Base-by-base conservation (phyloP, 2,329 filamentous ascomycete species). In the Fusarium annulatum region DNA sequence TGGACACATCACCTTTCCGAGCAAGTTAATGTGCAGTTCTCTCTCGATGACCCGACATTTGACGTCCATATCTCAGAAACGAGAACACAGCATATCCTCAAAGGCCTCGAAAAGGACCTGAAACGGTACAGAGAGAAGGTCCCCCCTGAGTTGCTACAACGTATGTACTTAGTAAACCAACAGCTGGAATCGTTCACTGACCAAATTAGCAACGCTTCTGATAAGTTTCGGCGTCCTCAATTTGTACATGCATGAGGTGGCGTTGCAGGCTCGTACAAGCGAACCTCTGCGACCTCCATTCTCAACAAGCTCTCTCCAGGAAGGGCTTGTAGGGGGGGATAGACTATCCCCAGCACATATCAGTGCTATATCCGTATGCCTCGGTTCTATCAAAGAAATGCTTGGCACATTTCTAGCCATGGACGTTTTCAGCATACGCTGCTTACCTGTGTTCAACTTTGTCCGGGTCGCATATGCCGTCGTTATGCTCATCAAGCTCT, bases 171-270 rank as follows among this genome's bases (percentile, higher is more conserved):
- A 19, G 39, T n/a, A 26, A 9, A 9, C 16, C 16, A 15, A 61
- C 21, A 12, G 5, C 15, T 9, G 23, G 21, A 56, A 43, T 33
- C 36, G 21, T 49, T 42, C 38, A 42, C 76, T 79, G 42, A 79
- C 64, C 28, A 23, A 41, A 34, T 60, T 18, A 91, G 91, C 88
- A n/a, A 86, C 89, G 0, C 84, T 94, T 51, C 83, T 84, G 23
- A 87, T 94, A 73, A 88, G 88, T 68, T 90, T 93, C 73, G 85
- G 91, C 71, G 87, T 92, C 4, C 80, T 94, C 41, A 92, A 87
- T 69, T 84, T 95, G 7, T 94, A 93, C 79, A 91, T 95, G 84
- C 92, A 95, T 79, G 93, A 95, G 80, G 89, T 93, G 61, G 90
- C 89, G 6, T 88, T 95, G 71, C 91, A 94, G 72, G 85, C 88